Evolutionary conservation across 768 basidiomycete species (phyloP), one percentile per base, ranked within the genome.

Genomic region (Suillus subluteus): DNA sequence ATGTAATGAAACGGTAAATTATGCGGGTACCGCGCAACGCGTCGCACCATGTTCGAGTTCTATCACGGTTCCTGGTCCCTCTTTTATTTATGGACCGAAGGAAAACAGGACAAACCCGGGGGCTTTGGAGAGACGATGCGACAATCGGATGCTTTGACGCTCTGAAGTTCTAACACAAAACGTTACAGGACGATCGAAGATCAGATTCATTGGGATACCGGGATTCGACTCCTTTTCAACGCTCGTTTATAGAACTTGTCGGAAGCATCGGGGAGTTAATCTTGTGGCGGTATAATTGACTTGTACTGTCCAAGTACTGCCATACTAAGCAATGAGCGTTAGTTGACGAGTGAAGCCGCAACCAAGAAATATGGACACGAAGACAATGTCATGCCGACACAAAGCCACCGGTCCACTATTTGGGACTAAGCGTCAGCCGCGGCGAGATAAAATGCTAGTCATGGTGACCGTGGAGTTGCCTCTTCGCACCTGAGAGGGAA

Each of bases 51-150:
- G 7, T 58, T 62, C 69, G 73, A 70, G 70, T 55, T 54, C 52
- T 54, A 54, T 26, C 26, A 26, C 3, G 15, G 68, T 54, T 74
- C 74, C 75, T 75, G 70, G 75, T 70, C 61, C 62, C 63, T 44
- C 38, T 3, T 58, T 44, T 32, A 18, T 54, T 21, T 58, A 6
- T 52, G 38, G 8, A 58, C n/a, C n/a, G n/a, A 38, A 38, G 55
- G 4, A 7, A 15, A 4, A 23, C 8, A 2, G 37, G 13, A 58
- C 35, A 7, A 38, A 11, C 13, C 23, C 13, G 8, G 26, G 2
- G 26, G 23, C n/a, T 32, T 32, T 3, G 32, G 35, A 6, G 35
- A 40, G 15, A 26, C 40, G 12, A 30, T 16, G 18, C 58, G 40
- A 41, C 18, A 3, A 61, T 30, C 41, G 59, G 18, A 16, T 26